Evolutionary conservation across 1,284 basidiomycete genomes (phyloP).

Genomic region (Pseudozyma pruni): DNA sequence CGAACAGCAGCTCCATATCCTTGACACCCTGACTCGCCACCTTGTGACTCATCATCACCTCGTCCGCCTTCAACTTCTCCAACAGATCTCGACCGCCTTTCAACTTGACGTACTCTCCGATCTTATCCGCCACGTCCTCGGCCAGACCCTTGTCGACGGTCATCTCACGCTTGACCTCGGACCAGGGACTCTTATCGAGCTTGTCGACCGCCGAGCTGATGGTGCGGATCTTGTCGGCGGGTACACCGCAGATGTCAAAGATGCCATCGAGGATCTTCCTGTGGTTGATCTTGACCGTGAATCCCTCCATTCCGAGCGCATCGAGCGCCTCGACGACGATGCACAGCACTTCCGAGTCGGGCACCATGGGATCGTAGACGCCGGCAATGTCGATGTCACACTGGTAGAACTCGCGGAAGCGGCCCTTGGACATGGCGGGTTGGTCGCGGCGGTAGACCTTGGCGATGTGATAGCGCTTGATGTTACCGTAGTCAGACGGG

Average conservation of each 20-base stretch:
- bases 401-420: slow-evolving; percentile 99
- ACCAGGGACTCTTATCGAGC: slow-evolving; percentile 92
- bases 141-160: slow-evolving; percentile 91
- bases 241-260: slow-evolving; percentile 95
- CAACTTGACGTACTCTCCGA: slow-evolving; percentile 94
- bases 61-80: slow-evolving; percentile 78
- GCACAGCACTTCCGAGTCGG: slow-evolving; percentile 90
- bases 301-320: slow-evolving; percentile 83
- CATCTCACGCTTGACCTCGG: slow-evolving; percentile 95
- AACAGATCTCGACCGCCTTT: slow-evolving; percentile 83
- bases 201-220: slow-evolving; percentile 99
- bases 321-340: slow-evolving; percentile 84
- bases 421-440: slow-evolving; percentile 96
- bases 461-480: slow-evolving; percentile 95
- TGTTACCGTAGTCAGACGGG: slow-evolving; percentile 75
- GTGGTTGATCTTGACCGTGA: slow-evolving; percentile 93
- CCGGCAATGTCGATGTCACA: slow-evolving; percentile 99
- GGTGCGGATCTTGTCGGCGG: slow-evolving; percentile 86
- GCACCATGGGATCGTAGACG: slow-evolving; percentile 87
- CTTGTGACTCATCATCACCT: slow-evolving; percentile 76
- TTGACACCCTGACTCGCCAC: slow-evolving; percentile 81
- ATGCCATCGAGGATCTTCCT: slow-evolving; percentile 97
- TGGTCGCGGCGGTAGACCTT: slow-evolving; percentile 98
- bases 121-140: slow-evolving; percentile 85
- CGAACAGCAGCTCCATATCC: slow-evolving; percentile 91